Evolutionary conservation across 352 stramenopile species (phyloP).

Genomic region (Phytopythium litorale): DNA sequence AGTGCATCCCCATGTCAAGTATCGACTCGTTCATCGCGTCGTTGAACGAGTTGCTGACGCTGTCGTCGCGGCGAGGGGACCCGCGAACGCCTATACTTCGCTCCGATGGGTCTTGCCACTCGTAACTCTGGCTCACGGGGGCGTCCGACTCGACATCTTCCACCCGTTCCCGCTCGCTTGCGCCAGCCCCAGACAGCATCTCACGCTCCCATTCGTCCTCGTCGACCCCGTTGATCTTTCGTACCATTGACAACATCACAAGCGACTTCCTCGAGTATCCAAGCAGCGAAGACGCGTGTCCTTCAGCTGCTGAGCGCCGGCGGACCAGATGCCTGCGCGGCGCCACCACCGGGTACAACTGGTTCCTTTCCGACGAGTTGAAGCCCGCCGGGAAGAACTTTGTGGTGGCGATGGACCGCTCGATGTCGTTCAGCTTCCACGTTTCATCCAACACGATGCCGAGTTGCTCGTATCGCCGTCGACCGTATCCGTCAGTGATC

Average conservation of each 20-base stretch:
- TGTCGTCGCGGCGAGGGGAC: slow-evolving; percentile 3
- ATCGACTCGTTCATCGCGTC: slow-evolving; percentile 19
- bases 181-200: not conserved
- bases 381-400: slow-evolving; percentile 52
- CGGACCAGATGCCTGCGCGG: slow-evolving; percentile 40
- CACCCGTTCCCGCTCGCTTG: not conserved
- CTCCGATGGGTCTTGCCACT: not conserved
- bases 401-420: slow-evolving; percentile 37
- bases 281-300: slow-evolving; percentile 16
- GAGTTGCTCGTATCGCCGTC: slow-evolving; percentile 3
- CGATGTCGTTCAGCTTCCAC: slow-evolving; percentile 71
- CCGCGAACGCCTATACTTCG: not conserved
- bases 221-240: slow-evolving; percentile 42
- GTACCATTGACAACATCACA: slow-evolving; percentile 42
- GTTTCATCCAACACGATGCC: not conserved
- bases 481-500: not conserved
- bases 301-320: slow-evolving; percentile 16
- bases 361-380: slow-evolving; percentile 20
- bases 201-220: slow-evolving; percentile 15
- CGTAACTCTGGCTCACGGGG: slow-evolving; percentile 3
- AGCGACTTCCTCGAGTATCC: slow-evolving; percentile 43
- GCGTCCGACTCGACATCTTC: slow-evolving; percentile 13
- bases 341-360: slow-evolving; percentile 35
- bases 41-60: slow-evolving; percentile 1
- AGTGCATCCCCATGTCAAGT: slow-evolving; percentile 37